These are phyloP conservation scores for Jaltomata sinuosa DNA, from an alignment of 257 asterid species.

Conservation along the genomic window DNA sequence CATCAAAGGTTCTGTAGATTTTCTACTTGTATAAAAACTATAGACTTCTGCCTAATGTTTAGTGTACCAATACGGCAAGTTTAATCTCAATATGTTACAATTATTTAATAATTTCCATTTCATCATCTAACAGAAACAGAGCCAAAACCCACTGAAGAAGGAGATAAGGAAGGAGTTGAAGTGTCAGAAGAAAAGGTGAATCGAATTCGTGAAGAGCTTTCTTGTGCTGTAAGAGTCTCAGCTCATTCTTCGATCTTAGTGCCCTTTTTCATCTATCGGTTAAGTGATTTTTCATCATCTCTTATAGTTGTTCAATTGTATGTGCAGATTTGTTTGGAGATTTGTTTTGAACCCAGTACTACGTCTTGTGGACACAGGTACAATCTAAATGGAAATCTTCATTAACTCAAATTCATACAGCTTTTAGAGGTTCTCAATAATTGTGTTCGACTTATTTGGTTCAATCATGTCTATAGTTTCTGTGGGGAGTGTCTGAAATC, in stretches of 20 bases:
- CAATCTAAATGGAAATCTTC: not conserved
- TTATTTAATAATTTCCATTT: not conserved
- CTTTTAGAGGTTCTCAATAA: not conserved
- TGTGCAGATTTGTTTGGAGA: slow-evolving; percentile 82
- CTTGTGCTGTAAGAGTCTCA: slow-evolving; percentile 70
- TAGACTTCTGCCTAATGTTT: not conserved
- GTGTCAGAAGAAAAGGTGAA: slow-evolving; percentile 30
- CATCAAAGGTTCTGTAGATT: not conserved
- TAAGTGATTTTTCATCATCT: not conserved
- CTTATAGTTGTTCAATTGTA: not conserved
- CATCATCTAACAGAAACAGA: slow-evolving; percentile 17
- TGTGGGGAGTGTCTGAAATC: slow-evolving; percentile 72
- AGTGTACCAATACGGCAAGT: not conserved
- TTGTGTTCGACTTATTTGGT: not conserved
- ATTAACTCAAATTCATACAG: not conserved
- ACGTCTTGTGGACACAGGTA: slow-evolving; percentile 98
- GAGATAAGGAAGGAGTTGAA: slow-evolving; percentile 15
- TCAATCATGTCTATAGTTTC: slow-evolving; percentile 33
- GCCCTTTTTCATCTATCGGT: not conserved
- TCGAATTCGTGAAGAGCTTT: slow-evolving; percentile 85
- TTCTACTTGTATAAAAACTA: not conserved
- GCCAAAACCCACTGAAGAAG: slow-evolving; percentile 1
- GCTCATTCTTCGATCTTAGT: not conserved
- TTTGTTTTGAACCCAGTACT: slow-evolving; percentile 88
- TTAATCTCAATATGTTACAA: not conserved